phyloP scores from a whole-genome alignment of 78 protist genomes.

The Trichosphaerium sp. region DNA sequence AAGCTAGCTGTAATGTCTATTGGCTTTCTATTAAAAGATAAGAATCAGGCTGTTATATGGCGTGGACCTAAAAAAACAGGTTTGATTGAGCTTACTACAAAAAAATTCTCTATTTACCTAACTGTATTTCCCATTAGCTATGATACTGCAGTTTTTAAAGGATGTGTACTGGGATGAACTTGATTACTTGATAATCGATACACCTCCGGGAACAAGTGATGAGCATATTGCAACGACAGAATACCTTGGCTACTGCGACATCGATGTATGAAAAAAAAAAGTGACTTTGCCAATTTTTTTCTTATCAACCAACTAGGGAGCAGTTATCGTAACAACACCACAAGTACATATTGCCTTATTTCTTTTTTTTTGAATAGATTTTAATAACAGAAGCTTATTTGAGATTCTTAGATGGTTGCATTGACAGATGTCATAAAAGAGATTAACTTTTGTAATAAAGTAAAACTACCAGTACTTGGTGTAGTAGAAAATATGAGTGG shows the following conservation, averaged over 20 bases:
- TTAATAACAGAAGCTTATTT: background rate
- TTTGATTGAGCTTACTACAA: background rate
- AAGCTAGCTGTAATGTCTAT: conserved; percentile 58
- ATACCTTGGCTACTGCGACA: conserved; percentile 4
- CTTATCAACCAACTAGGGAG: conserved; percentile 54
- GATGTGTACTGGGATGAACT: conserved; percentile 81
- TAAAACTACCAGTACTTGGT: conserved; percentile 39
- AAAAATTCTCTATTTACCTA: background rate
- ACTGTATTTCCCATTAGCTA: conserved; percentile 4
- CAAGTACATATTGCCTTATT: conserved; percentile 4
- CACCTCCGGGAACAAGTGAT: conserved; percentile 88
- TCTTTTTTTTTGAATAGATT: background rate
- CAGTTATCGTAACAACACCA: conserved; percentile 82
- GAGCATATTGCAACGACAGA: conserved; percentile 72
- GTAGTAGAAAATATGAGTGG: conserved; percentile 66
- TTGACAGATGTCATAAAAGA: conserved; percentile 53
- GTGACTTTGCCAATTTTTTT: background rate
- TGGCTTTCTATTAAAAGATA: conserved; percentile 34
- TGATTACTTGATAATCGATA: conserved; percentile 76
- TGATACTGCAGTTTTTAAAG: conserved; percentile 65
- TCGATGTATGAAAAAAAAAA: background rate
- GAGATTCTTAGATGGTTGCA: conserved; percentile 29
- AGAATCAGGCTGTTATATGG: conserved; percentile 68
- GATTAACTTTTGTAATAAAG: conserved; percentile 36
- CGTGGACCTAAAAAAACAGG: conserved; percentile 62